These are phyloP conservation scores for Lanzia echinophila DNA, from an alignment of 2,329 filamentous ascomycete species.

Conservation along the genomic window DNA sequence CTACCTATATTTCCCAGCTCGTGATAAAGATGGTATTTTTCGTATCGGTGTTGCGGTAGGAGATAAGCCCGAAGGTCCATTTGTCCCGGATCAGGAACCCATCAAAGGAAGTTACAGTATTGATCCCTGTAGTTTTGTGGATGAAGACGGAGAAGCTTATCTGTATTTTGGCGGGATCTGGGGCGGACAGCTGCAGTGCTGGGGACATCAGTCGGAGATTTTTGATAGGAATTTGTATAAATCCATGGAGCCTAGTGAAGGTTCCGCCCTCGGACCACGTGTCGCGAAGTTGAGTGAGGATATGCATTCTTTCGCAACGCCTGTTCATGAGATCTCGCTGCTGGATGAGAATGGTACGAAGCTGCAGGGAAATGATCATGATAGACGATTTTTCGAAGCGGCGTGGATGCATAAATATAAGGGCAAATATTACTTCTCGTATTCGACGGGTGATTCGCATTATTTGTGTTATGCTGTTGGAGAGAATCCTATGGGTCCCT, in stretches of 20 bases:
- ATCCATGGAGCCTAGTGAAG: constrained; percentile 53
- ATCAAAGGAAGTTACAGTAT: constrained; percentile 69
- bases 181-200: constrained; percentile 77
- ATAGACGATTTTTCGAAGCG: constrained; percentile 71
- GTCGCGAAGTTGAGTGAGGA: constrained; percentile 57
- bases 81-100: constrained; percentile 54
- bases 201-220: constrained; percentile 36
- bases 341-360: constrained; percentile 49
- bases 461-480: constrained; percentile 64
- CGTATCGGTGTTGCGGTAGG: constrained; percentile 65
- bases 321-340: constrained; percentile 56
- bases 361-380: constrained; percentile 61
- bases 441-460: constrained; percentile 74
- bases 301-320: constrained; percentile 54
- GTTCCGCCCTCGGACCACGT: constrained; percentile 57
- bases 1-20: constrained; percentile 72
- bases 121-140: constrained; percentile 70
- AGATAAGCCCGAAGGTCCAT: constrained; percentile 61
- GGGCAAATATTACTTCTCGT: constrained; percentile 67
- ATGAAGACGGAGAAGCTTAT: constrained; percentile 61
- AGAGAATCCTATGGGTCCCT: constrained; percentile 60
- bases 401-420: constrained; percentile 72
- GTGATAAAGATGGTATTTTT: constrained; percentile 64
- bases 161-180: constrained; percentile 75
- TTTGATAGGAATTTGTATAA: constrained; percentile 52